Percentiles rank a stretch among this genome's conserved stretches.
Conservation (phyloP, 352 stramenopile species). For the Globisporangium lucens region DNA sequence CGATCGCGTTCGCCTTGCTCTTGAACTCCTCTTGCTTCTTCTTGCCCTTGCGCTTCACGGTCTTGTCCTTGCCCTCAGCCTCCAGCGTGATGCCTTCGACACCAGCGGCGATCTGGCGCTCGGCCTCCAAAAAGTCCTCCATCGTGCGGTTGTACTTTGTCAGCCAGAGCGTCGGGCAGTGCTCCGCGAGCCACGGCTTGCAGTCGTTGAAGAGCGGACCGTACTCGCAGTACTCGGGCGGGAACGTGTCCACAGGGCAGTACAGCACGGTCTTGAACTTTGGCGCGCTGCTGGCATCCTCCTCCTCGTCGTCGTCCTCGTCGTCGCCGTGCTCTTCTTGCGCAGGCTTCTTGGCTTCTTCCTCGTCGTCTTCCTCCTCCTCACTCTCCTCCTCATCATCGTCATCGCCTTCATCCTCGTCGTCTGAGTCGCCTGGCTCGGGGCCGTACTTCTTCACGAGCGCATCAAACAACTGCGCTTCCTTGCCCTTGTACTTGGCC, state of each 20-base stretch:
- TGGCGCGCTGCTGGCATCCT: constrained; percentile 31
- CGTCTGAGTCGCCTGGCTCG: constrained; percentile 69
- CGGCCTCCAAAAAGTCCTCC: constrained; percentile 64
- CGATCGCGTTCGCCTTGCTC: constrained; percentile 61
- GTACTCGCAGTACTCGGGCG: constrained; percentile 86
- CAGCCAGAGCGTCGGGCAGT: constrained; percentile 69
- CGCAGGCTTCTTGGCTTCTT: constrained; percentile 19
- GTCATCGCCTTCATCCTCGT: constrained; percentile 56
- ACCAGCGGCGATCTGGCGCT: constrained; percentile 75
- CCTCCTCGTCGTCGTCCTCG: constrained; percentile 35
- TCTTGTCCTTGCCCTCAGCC: constrained; percentile 55
- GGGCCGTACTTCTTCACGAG: constrained; percentile 85
- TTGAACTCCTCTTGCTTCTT: constrained; percentile 75
- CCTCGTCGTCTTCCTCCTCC: constrained; percentile 35
- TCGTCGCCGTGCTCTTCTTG: constrained; percentile 28
- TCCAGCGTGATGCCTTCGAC: constrained; percentile 77
- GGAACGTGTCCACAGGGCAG: constrained; percentile 82
- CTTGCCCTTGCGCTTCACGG: constrained; percentile 84
- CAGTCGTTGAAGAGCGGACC: constrained; percentile 82
- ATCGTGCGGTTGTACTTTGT: constrained; percentile 87
- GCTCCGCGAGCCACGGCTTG: constrained; percentile 75
- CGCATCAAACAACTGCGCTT: constrained; percentile 74
- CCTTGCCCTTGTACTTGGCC: constrained; percentile 79
- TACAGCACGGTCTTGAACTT: constrained; percentile 71
- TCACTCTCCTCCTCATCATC: constrained; percentile 20